phyloP scores from a whole-genome alignment of 768 basidiomycete species.

The Candolleomyces efflorescens region DNA sequence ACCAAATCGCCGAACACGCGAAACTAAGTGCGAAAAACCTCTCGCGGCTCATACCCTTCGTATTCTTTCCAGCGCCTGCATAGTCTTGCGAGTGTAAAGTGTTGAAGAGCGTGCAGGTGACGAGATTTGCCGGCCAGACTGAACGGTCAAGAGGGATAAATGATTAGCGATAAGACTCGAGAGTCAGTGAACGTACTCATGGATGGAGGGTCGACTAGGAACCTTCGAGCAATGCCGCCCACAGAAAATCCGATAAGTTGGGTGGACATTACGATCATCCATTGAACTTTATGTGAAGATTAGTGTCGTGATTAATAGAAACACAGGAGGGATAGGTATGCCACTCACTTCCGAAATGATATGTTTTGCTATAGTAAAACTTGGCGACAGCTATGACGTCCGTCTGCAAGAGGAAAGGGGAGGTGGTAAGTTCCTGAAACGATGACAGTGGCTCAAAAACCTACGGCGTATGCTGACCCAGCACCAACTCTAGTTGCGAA shows the following conservation, averaged over 20 bases:
- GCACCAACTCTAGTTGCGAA: too few species aligned
- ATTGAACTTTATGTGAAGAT: constrained; percentile 49
- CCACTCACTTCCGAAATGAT: constrained; percentile 50
- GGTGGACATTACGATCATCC: constrained; percentile 73
- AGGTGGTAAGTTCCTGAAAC: too few species aligned
- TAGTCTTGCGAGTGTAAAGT: constrained; percentile 73
- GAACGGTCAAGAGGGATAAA: constrained; percentile 14
- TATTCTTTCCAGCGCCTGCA: constrained; percentile 53
- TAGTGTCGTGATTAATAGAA: not conserved
- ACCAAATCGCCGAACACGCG: constrained; percentile 54
- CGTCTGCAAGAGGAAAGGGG: constrained; percentile 22
- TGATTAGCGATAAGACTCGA: not conserved
- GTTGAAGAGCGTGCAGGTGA: constrained; percentile 73
- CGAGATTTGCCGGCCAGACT: constrained; percentile 82
- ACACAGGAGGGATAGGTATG: not conserved
- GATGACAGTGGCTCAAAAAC: too few species aligned
- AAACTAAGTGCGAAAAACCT: constrained; percentile 72
- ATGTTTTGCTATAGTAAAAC: constrained; percentile 66
- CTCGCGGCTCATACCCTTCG: constrained; percentile 67
- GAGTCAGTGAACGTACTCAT: constrained; percentile 50
- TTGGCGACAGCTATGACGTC: constrained; percentile 76
- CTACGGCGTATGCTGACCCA: too few species aligned
- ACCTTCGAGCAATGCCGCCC: constrained; percentile 65
- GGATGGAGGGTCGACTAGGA: constrained; percentile 68
- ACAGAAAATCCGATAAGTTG: constrained; percentile 82